Percentiles rank a stretch among this genome's conserved stretches.
Evolutionary conservation across 1,139 yeast species (phyloP).

Genomic region (Suhomyces taliae): DNA sequence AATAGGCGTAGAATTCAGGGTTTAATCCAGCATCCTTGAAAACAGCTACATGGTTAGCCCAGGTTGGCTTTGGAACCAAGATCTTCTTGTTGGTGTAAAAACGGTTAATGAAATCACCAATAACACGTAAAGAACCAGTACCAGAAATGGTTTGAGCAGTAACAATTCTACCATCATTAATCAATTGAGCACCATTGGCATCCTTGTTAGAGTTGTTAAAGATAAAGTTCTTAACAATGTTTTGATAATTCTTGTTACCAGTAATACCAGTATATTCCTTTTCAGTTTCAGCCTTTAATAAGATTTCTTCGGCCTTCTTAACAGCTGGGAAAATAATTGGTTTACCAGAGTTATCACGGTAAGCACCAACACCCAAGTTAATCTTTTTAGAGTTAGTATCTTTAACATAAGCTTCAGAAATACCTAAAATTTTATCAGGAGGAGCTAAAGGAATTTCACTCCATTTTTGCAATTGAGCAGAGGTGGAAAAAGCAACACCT

Average conservation of each 20-base stretch:
- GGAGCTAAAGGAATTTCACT: conserved; percentile 59
- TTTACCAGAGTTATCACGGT: conserved; percentile 48
- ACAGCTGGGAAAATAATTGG: conserved; percentile 52
- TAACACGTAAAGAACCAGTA: conserved; percentile 58
- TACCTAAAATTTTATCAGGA: conserved; percentile 73
- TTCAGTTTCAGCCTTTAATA: conserved; percentile 44
- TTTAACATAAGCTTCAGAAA: conserved; percentile 51
- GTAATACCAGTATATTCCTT: conserved; percentile 60
- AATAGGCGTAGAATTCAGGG: conserved; percentile 49
- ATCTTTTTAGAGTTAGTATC: conserved; percentile 44
- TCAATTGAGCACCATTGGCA: conserved; percentile 47
- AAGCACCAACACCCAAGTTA: conserved; percentile 54
- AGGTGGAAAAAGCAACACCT: conserved; percentile 19
- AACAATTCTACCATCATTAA: conserved; percentile 49
- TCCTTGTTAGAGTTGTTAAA: conserved; percentile 53
- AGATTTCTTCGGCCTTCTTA: conserved; percentile 45
- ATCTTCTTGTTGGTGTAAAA: conserved; percentile 47
- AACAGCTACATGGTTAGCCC: conserved; percentile 73
- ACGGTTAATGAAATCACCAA: conserved; percentile 53
- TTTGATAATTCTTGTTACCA: conserved; percentile 51
- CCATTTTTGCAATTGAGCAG: conserved; percentile 30
- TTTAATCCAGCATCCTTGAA: conserved; percentile 51
- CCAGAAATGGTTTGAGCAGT: conserved; percentile 62
- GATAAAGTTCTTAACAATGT: conserved; percentile 48
- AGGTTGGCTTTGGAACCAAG: conserved; percentile 66